Conservation (phyloP, 2,329 filamentous ascomycete species). For the Phialophora chinensis region DNA sequence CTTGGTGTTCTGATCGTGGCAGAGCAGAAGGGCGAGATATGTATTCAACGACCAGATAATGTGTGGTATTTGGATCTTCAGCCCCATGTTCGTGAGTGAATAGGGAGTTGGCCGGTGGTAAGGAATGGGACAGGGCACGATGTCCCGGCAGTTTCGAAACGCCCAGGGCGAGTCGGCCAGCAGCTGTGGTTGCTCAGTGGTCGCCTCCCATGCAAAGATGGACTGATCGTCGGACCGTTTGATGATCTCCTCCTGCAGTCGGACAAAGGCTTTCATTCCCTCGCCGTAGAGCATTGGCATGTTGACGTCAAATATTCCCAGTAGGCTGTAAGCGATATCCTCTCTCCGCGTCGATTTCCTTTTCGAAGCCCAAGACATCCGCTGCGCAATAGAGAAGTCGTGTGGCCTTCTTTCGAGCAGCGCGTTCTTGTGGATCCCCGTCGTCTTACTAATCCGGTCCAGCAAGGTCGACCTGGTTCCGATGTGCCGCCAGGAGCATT, state of each 20-base stretch:
- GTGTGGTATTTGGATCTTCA: slow-evolving; percentile 7
- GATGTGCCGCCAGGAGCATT: slow-evolving; percentile 23
- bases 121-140: neutral
- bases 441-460: slow-evolving; percentile 39
- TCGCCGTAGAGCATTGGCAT: slow-evolving; percentile 41
- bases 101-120: slow-evolving; percentile 3
- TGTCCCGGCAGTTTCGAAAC: slow-evolving; percentile 5
- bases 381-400: slow-evolving; percentile 30
- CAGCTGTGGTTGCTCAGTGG: neutral
- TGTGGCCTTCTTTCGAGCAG: slow-evolving; percentile 26
- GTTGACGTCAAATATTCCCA: slow-evolving; percentile 39
- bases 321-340: slow-evolving; percentile 38
- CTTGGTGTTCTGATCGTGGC: slow-evolving; percentile 1
- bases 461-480: slow-evolving; percentile 30
- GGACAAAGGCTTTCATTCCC: slow-evolving; percentile 37
- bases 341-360: slow-evolving; percentile 34
- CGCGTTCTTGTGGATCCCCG: slow-evolving; percentile 40
- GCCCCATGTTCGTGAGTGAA: slow-evolving; percentile 6
- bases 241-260: slow-evolving; percentile 40
- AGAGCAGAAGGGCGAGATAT: slow-evolving; percentile 6
- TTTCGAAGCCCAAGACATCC: slow-evolving; percentile 38
- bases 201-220: slow-evolving; percentile 35
- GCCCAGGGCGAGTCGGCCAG: neutral
- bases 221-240: slow-evolving; percentile 31
- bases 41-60: slow-evolving; percentile 11